Evolutionary conservation across 2,329 filamentous ascomycete genomes (phyloP), one percentile per base, ranked within the genome.

Genomic region (Metarhizium rileyi): DNA sequence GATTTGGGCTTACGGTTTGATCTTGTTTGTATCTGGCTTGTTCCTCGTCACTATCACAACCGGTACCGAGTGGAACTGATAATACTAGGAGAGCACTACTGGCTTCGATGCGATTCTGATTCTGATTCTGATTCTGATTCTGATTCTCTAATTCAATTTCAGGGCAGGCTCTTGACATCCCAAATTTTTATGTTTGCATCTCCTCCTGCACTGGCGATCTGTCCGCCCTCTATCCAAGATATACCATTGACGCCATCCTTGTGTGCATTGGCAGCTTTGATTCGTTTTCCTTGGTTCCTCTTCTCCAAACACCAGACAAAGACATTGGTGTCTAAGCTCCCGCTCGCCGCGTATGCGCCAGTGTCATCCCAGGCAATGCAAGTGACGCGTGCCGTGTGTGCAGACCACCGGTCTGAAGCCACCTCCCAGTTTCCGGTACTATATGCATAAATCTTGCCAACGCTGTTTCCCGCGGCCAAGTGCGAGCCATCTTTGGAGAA

Each of bases 181-280:
- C 93, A 98, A 46, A 91, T 76, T 75, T 97, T 98, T 44, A 98
- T 78, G 1, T 87, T 84, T 30, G 88, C 91, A 75, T 98, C 93
- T 10, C 84, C 87, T 43, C 93, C 93, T 4, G 81, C 81, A 57
- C 85, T 94, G 9, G 87, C 82, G 46, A 97, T 75, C 69, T 79
- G 87, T 51, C 74, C 74, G 8, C 77, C 80, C 26, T 76, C 77
- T 14, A 87, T 75, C 90, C 91, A 98, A 12, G 78, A 78, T 16
- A 97, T 85, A 16, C 87, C 91, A 57, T 86, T 89, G 18, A 97
- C 90, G 9, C 93, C 93, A 62, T 97, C 93, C 70, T 96, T 96
- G 71, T 98, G 93, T 46, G 91, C 90, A 62, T 95, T 95, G 22
- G 82, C 70, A 14, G 83, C 84, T 72, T 93, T 91, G 57, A 94